Base-by-base conservation (phyloP, 2,329 filamentous ascomycete genomes). In the Xylariomycetidae sp. region DNA sequence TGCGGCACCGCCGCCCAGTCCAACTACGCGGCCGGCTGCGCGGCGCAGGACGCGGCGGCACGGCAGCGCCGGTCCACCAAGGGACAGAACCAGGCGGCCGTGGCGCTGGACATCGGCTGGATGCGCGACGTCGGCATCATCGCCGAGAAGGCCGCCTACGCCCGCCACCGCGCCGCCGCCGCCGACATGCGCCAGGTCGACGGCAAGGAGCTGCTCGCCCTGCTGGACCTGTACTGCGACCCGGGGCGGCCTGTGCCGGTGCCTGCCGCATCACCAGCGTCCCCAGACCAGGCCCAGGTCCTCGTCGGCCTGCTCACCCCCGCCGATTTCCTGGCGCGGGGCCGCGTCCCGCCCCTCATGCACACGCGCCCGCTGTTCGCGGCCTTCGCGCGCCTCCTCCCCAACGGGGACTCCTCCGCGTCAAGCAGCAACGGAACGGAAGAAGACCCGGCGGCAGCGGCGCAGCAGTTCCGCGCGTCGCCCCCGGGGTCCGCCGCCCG, bases 101-200 rank as follows among this genome's bases (percentile, higher is more conserved):
- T 44, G 25, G 48, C 49, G 4, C 40, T 51, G 8, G 48, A 53
- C 33, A 32, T 52, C 23, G 49, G 51, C 5, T 50, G 46, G 48
- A 50, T 53, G 46, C 35, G 41, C 18, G 46, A 42, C 14, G 43
- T 51, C 24, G 49, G 51, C 31, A 46, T 52, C 29, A 42, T 53
- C 10, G 44, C 47, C 9, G 49, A 54, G 29, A 42, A 25, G 16
- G 38, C 34, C 13, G 23, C 26, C 2, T 46, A 43, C 25, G 35
- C 32, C 15, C 38, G 35, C 20, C 30, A 34, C 10, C 42, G 40
- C 6, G 19, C 38, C 16, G 20, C 30, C 12, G 37, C 36, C 9
- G 34, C 30, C 3, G 42, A 47, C n/a, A 45, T 49, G 33, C 23
- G 29, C 24, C 38, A 42, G 12, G 42, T 54, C 16, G 43, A 48